Base-by-base conservation (phyloP, 208 protist species). In the Trypanosomatidae sp. region DNA sequence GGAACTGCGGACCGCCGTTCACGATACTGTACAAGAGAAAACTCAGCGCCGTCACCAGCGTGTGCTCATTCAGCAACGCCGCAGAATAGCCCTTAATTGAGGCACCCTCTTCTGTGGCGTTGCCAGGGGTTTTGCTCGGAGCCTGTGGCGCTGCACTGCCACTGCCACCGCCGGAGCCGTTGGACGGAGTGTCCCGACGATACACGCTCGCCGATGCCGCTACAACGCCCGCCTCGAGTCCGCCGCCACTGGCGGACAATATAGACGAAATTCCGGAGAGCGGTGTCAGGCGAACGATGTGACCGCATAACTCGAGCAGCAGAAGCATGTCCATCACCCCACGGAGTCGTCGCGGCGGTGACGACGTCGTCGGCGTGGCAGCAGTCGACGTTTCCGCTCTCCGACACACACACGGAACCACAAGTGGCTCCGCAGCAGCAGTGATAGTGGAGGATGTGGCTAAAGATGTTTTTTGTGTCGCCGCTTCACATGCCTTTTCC, bases 1-100 rank as follows among this genome's bases (percentile, higher is more conserved):
- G 87, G 76, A 99, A 98, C n/a, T 74, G 74, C 15, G 89, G 92
- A 1, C 98, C 97, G 64, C 89, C 84, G 75, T 95, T 97, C 39
- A 95, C 88, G 19, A 98, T 80, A 36, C 98, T 79, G 68, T 92
- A 80, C 30, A 96, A 70, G 58, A 93, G 74, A 49, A 90, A 74
- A 62, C 80, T 81, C 28, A 95, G 79, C 10, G 84, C 72, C n/a
- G 84, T 85, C 39, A 84, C 70, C 12, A 87, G 70, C 0, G 79
- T 77, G 25, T 76, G 52, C 28, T 50, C 79, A 74, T 69, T 79
- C 62, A 72, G 33, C 36, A 65, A 76, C 13, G 36, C 66, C 6
- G 74, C 39, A 5, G 76, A 60, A 47, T 66, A 73, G 39, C 33
- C 73, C 15, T 55, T 50, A 43, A n/a, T 68, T 28, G 64, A 47